These are phyloP conservation scores for Bidens hawaiensis DNA, from an alignment of 140 eudicot genomes.

Conservation along the genomic window DNA sequence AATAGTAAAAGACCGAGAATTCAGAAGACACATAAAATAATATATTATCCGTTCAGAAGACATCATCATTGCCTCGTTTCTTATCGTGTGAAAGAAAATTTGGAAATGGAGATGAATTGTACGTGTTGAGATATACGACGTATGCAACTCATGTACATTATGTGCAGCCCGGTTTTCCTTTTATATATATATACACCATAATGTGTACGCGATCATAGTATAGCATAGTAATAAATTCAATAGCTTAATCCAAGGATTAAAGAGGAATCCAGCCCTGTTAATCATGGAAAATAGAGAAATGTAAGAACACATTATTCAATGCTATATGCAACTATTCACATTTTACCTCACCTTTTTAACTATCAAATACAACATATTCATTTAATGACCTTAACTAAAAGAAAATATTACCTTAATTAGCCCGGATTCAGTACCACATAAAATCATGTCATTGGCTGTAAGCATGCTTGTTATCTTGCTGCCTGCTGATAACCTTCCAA, in stretches of 20 bases:
- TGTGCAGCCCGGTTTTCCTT: slow-evolving; percentile 18
- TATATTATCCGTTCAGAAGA: not conserved
- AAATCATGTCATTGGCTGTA: slow-evolving; percentile 72
- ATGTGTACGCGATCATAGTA: slow-evolving; percentile 14
- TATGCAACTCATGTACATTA: slow-evolving; percentile 10
- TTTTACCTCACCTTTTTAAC: not conserved
- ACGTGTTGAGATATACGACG: slow-evolving; percentile 4
- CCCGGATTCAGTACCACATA: slow-evolving; percentile 87
- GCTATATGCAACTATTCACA: not conserved
- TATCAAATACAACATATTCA: not conserved
- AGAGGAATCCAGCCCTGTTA: slow-evolving; percentile 74
- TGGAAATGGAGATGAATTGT: slow-evolving; percentile 1
- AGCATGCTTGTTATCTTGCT: slow-evolving; percentile 81
- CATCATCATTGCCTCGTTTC: slow-evolving; percentile 1
- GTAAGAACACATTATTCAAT: not conserved
- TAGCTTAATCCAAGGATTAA: slow-evolving; percentile 12
- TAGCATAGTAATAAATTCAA: not conserved
- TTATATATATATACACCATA: slow-evolving; percentile 25
- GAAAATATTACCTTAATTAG: slow-evolving; percentile 53
- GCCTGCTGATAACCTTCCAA: slow-evolving; percentile 90
- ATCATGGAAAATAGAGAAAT: not conserved
- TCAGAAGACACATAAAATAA: not conserved
- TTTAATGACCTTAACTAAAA: too few species aligned
- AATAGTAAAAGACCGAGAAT: not conserved
- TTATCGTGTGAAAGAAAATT: not conserved